These are phyloP conservation scores for Yamadazyma sp. DNA, from an alignment of 1,139 yeast species.

Conservation along the genomic window DNA sequence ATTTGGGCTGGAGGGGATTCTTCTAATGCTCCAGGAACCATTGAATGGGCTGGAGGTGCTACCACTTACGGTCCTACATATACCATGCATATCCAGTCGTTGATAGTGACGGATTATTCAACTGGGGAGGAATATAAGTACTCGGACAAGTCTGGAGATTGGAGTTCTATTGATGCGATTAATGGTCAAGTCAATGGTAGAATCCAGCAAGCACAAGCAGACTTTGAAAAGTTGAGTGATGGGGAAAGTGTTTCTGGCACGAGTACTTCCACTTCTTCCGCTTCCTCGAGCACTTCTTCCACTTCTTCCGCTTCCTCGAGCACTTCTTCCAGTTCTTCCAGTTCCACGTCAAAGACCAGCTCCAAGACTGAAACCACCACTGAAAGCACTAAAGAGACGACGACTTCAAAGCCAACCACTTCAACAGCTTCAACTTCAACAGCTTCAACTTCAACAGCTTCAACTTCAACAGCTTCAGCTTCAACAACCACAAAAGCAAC, in stretches of 20 bases:
- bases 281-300: conserved; percentile 1
- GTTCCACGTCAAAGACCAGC: no score
- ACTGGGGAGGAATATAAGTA: conserved; percentile 70
- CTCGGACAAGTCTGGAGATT: conserved; percentile 60
- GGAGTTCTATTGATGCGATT: conserved; percentile 65
- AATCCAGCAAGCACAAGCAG: conserved; percentile 45
- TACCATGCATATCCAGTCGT: conserved; percentile 60
- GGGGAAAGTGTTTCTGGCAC: not conserved
- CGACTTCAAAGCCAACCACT: not conserved
- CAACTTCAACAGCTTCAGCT: not conserved
- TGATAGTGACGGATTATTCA: conserved; percentile 76
- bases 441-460: conserved; percentile 6
- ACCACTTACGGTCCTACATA: conserved; percentile 73
- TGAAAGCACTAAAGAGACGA: conserved; percentile 2
- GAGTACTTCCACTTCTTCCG: not conserved
- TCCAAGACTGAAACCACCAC: no score
- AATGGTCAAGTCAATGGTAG: conserved; percentile 70
- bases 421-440: conserved; percentile 1
- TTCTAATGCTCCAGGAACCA: conserved; percentile 63
- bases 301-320: conserved; percentile 1
- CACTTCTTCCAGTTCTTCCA: conserved; percentile 4
- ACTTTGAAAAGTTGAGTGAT: conserved; percentile 38
- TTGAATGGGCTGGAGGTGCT: conserved; percentile 84
- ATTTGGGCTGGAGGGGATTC: conserved; percentile 85
- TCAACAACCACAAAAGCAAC: conserved; percentile 6